phyloP scores from a whole-genome alignment of 371 early-diverging fungal species.

The Mucor plumbeus region DNA sequence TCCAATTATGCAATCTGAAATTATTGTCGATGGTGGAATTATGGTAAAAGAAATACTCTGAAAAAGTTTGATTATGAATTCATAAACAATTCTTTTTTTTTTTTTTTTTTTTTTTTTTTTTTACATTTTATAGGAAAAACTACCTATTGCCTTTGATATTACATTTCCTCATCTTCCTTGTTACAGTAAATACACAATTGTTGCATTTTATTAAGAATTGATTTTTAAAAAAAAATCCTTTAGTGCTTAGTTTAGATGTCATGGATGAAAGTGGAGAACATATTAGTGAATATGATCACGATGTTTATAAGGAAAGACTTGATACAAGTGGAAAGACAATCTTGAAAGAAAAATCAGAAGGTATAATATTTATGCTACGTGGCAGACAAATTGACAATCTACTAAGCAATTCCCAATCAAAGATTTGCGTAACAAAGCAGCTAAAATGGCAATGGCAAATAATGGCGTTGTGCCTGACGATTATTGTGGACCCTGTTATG shows the following conservation, averaged over 20 bases:
- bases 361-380: slow-evolving; percentile 27
- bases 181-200: slow-evolving; percentile 60
- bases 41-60: slow-evolving; percentile 36
- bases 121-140: slow-evolving; percentile 77
- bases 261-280: slow-evolving; percentile 92
- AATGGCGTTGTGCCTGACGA: slow-evolving; percentile 24
- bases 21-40: slow-evolving; percentile 85
- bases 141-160: slow-evolving; percentile 87
- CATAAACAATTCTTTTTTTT: no score
- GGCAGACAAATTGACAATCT: not conserved
- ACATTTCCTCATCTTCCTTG: slow-evolving; percentile 92
- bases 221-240: not conserved
- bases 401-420: not conserved
- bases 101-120: no score
- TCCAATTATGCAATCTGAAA: slow-evolving; percentile 69
- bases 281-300: slow-evolving; percentile 79
- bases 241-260: slow-evolving; percentile 88
- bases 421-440: slow-evolving; percentile 32
- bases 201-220: not conserved
- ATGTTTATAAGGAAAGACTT: slow-evolving; percentile 81
- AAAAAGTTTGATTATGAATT: not conserved
- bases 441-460: slow-evolving; percentile 18
- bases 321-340: slow-evolving; percentile 72
- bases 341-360: slow-evolving; percentile 55
- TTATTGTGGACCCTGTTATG: slow-evolving; percentile 93